Base-by-base conservation (phyloP, 805 yeast genomes). In the Saccharomycopsis sp. region DNA sequence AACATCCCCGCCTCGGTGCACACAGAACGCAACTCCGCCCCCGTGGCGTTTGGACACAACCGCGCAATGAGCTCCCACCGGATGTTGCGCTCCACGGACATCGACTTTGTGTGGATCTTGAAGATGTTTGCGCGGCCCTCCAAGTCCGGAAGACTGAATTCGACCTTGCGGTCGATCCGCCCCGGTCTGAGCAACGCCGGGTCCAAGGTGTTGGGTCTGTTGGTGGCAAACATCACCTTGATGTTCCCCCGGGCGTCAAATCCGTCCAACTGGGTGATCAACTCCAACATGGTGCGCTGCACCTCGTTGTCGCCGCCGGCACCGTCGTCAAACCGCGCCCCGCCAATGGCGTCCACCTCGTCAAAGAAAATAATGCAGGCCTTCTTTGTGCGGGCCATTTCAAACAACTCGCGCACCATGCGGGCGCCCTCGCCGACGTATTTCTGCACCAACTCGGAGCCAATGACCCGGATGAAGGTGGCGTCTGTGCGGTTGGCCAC, bases 1-100 rank as follows among this genome's bases (percentile, higher is more conserved):
- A 91, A 94, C 99, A 94, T 94, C 67, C 99, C 99, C 2, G 99
- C 99, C 73, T 94, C 99, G 1, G 99, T 94, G 73, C 99, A 94
- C 16, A 94, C 99, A 4, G 98, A 92, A 70, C 99, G 85, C 66
- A 94, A 79, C 76, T 94, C 99, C 2, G 99, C 99, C 73, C 99
- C 99, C 1, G 99, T 94, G 18, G 97, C 87, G 71, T 95, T 94
- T 61, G 99, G 99, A 76, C 99, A 94, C 68, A 94, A 79, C 70
- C 99, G 82, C 20, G 98, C 91, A 68, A 94, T 94, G 68, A 94
- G 81, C 75, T 94, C 99, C 99, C 99, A 94, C 73, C 99, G 85
- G 59, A 94, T 94, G 67, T 90, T 96, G 69, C 97, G 85, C 73
- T 94, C 99, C 64, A 91, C 94, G 65, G 97, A 87, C 99, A 94